Conservation (phyloP, 1,284 basidiomycete genomes). For the Malassezia globosa region DNA sequence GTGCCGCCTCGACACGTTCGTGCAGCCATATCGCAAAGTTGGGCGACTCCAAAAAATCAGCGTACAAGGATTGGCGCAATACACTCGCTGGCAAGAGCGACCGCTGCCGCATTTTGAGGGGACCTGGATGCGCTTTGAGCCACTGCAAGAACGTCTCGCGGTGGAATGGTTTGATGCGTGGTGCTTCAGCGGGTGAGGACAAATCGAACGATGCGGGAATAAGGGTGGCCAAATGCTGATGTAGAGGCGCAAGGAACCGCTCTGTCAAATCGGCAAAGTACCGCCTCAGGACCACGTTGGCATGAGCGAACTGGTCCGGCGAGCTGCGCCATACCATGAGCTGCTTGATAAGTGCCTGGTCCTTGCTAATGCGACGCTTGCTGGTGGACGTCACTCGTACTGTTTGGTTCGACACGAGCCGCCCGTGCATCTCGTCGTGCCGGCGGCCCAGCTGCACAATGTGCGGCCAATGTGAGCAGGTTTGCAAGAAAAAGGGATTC, state of each 20-base stretch:
- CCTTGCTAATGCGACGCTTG: conserved; percentile 74
- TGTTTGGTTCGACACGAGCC: background rate
- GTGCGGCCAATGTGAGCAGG: conserved; percentile 86
- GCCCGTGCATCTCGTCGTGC: background rate
- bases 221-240: conserved; percentile 74
- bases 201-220: conserved; percentile 26
- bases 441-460: conserved; percentile 54
- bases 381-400: conserved; percentile 24
- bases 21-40: conserved; percentile 44
- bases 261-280: conserved; percentile 82
- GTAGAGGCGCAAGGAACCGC: conserved; percentile 76
- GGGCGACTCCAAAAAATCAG: conserved; percentile 37
- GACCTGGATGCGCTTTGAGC: conserved; percentile 61
- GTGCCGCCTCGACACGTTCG: conserved; percentile 24
- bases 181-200: conserved; percentile 25
- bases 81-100: conserved; percentile 34
- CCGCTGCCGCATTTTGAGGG: conserved; percentile 34
- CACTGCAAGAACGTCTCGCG: conserved; percentile 66
- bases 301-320: conserved; percentile 10
- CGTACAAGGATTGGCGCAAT: conserved; percentile 32
- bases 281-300: conserved; percentile 57
- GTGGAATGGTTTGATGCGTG: conserved; percentile 59
- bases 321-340: conserved; percentile 49
- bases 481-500: conserved; percentile 82
- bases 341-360: conserved; percentile 59